phyloP scores from a whole-genome alignment of 805 yeast genomes.

The Wickerhamiella brachini region DNA sequence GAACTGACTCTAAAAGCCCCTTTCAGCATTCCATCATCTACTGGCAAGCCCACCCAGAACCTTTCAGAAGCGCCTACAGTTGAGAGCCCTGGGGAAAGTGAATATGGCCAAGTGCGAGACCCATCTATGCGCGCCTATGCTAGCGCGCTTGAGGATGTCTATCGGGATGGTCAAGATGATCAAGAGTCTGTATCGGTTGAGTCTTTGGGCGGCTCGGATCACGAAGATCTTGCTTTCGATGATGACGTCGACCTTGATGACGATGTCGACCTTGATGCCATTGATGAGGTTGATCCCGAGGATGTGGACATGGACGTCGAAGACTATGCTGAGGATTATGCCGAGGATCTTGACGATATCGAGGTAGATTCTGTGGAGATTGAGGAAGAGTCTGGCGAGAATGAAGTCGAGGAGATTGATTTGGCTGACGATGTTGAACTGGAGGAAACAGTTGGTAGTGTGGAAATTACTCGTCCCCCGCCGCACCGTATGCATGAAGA shows the following conservation, averaged over 20 bases:
- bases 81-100: neutral
- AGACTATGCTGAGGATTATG: neutral
- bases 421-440: no score
- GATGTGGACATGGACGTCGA: neutral
- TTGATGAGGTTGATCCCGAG: neutral
- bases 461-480: no score
- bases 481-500: no score
- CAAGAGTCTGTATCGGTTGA: neutral
- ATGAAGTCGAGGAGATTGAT: no score
- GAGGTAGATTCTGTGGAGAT: neutral
- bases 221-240: neutral
- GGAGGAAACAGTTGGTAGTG: no score
- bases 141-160: neutral
- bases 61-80: neutral
- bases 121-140: neutral
- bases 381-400: no score
- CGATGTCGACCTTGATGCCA: neutral
- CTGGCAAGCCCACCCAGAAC: neutral
- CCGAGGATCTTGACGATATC: neutral
- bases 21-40: neutral
- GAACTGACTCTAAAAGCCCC: neutral
- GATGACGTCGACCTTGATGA: neutral
- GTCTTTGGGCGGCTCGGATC: neutral
- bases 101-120: no score
- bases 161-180: neutral